Conservation (phyloP, 352 stramenopile species). For the Globisporangium parvum region DNA sequence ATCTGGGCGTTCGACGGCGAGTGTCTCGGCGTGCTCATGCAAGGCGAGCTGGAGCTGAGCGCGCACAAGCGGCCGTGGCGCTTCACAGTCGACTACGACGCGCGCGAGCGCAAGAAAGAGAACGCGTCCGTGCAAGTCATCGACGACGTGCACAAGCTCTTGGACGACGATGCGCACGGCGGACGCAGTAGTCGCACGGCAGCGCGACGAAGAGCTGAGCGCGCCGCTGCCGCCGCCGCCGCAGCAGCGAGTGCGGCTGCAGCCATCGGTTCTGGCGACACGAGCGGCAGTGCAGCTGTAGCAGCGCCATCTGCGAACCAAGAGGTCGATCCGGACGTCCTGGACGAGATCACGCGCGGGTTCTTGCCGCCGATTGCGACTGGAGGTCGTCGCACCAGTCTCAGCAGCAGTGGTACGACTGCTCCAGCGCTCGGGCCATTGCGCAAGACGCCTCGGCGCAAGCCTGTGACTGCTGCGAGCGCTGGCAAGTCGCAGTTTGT, state of each 20-base stretch:
- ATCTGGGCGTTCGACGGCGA: conserved; percentile 62
- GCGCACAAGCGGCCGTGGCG: conserved; percentile 36
- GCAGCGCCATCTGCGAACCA: conserved; percentile 5
- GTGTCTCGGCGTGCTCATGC: conserved; percentile 69
- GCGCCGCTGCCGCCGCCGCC: conserved; percentile 7
- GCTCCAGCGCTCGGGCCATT: conserved; percentile 14
- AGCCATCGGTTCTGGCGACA: too few species aligned
- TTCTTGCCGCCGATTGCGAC: conserved; percentile 28
- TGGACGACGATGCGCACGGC: conserved; percentile 6
- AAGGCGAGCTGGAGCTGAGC: conserved; percentile 50
- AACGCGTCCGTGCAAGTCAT: conserved; percentile 42
- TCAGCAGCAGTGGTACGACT: neutral
- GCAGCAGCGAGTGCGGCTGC: too few species aligned
- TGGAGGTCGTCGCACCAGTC: neutral
- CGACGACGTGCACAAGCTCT: conserved; percentile 45
- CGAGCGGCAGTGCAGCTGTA: conserved; percentile 7
- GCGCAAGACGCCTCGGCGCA: conserved; percentile 43
- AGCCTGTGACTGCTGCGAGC: conserved; percentile 34
- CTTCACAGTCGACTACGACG: conserved; percentile 70
- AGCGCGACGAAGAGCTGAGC: conserved; percentile 15
- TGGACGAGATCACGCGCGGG: conserved; percentile 34
- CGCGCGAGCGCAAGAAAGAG: conserved; percentile 65
- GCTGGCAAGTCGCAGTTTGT: conserved; percentile 31
- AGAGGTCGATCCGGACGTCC: conserved; percentile 16
- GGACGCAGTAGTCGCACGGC: conserved; percentile 7